phyloP scores from a whole-genome alignment of 176 grass and related monocot genomes.

The Oryza glumipatula region DNA sequence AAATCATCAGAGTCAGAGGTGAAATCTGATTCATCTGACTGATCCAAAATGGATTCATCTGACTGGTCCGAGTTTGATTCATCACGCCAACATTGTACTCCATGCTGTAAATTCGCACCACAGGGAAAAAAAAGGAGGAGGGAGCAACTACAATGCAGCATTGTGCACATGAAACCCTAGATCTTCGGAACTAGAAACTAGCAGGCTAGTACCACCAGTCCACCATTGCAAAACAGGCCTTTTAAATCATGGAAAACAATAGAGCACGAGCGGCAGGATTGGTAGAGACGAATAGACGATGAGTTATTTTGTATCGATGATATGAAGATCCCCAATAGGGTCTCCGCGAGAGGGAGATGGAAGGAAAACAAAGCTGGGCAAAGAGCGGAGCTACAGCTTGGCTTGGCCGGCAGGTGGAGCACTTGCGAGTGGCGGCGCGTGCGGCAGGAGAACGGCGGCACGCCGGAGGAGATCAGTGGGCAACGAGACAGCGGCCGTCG shows the following conservation, averaged over 20 bases:
- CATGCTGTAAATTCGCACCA: no score
- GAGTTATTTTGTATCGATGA: no score
- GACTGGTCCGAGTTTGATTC: slow-evolving; percentile 55
- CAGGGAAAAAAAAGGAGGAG: no score
- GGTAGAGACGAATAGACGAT: no score
- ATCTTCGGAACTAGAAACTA: no score
- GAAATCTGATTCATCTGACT: slow-evolving; percentile 68
- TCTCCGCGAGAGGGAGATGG: background rate
- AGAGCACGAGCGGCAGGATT: no score
- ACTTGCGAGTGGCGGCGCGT: background rate
- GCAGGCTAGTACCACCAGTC: no score
- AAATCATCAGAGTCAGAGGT: slow-evolving; percentile 90
- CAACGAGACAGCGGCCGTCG: background rate
- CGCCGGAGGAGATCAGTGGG: background rate
- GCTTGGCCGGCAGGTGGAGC: background rate
- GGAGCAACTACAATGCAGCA: no score
- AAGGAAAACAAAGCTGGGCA: background rate
- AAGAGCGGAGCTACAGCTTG: background rate
- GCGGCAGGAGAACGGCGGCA: background rate
- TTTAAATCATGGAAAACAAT: no score
- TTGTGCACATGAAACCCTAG: no score
- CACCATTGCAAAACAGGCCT: no score
- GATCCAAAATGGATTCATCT: slow-evolving; percentile 44
- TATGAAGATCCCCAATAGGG: no score
- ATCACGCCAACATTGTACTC: background rate